phyloP scores from a whole-genome alignment of 1,284 basidiomycete genomes.

The Xerocomus nothofagi region DNA sequence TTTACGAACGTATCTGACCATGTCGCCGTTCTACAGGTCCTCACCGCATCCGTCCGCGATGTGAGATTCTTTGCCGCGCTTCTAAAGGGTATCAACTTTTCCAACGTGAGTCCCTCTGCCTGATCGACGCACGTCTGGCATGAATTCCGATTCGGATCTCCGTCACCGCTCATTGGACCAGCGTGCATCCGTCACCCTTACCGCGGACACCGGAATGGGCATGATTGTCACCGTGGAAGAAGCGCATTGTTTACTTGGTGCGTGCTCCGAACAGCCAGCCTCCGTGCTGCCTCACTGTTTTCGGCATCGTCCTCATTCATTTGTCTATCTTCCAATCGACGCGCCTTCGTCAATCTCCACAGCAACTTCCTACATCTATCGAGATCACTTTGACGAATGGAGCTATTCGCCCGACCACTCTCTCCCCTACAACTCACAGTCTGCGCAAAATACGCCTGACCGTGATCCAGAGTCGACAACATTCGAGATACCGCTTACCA shows the following conservation, averaged over 20 bases:
- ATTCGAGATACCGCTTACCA: constrained; percentile 83
- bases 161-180: constrained; percentile 31
- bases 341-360: constrained; percentile 1
- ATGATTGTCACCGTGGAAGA: constrained; percentile 89
- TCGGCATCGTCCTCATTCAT: background rate
- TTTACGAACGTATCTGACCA: background rate
- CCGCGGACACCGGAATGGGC: constrained; percentile 67
- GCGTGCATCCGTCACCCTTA: constrained; percentile 79
- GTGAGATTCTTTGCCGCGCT: constrained; percentile 74
- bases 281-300: constrained; percentile 5
- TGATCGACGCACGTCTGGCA: background rate
- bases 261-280: constrained; percentile 21
- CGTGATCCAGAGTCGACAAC: constrained; percentile 37
- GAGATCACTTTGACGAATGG: constrained; percentile 77
- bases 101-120: constrained; percentile 52
- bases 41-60: constrained; percentile 76
- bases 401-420: constrained; percentile 15
- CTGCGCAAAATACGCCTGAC: constrained; percentile 10
- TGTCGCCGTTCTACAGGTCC: constrained; percentile 48
- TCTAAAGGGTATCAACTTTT: constrained; percentile 76
- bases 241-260: constrained; percentile 75
- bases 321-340: background rate
- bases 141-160: constrained; percentile 3
- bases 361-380: constrained; percentile 87
- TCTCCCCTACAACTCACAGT: constrained; percentile 25